Base-by-base conservation (phyloP, 176 grass and related monocot genomes). In the Cenchrus fungigraminus region DNA sequence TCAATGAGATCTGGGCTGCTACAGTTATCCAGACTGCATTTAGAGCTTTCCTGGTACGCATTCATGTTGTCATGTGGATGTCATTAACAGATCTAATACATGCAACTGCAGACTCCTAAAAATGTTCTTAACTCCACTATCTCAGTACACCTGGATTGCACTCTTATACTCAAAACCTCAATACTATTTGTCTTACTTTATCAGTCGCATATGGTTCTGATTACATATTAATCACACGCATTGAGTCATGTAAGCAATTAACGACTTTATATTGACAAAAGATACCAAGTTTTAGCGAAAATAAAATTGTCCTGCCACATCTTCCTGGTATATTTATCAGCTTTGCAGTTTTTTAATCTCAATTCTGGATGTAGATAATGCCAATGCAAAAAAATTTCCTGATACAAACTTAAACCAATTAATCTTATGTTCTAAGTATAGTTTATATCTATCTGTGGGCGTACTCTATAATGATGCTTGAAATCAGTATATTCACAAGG, bases 11-110 rank as follows among this genome's bases (percentile, higher is more conserved):
- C 68, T 86, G 83, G 88, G 93, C 96, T 83, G 93, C 93, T 49
- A 94, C 86, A 68, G 53, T 94, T 86, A 91, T 98, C 94, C 96
- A 98, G 70, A 95, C 91, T 32, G 83, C 85, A 55, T 98, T 94
- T 85, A 90, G 96, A 87, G 93, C 89, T 49, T 93, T 95, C 56
- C 87, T 98, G 93, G 95, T 98, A 95, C 32, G 91, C 90, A 93
- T 64, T 72, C 67, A 75, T 15, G 1, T 40, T 22, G 29, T 63
- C 32, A 46, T 83, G 12, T 74, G 32, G 6, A 82, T 86, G 63
- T 44, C 31, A 32, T 32, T 32, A 32, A 32, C 57, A 14, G 9
- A 51, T 67, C 8, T 13, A 57, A 20, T 81, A 0, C 9, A 17
- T 16, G 28, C 17, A 61, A 82, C 9, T 34, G 45, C 46, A 8